Evolutionary conservation across 345 rosid genomes (phyloP), one percentile per base, ranked within the genome.

Genomic region (Xanthoceras sorbifolium): DNA sequence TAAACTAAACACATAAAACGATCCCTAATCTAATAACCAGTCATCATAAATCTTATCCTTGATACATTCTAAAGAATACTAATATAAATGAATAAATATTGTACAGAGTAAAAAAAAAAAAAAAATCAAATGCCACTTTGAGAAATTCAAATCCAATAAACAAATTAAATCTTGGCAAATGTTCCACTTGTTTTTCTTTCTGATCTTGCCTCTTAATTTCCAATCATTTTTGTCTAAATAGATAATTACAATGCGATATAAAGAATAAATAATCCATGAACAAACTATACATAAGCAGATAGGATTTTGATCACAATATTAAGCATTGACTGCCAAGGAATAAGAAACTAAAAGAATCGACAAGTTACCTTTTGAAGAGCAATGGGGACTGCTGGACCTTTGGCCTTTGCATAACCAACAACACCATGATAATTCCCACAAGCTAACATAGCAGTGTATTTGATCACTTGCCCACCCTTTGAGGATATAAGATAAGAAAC

Each of bases 341-440:
- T 40, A 59, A 25, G 25, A 63, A 74, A 76, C 26, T 15, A 48
- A 65, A 62, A 80, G 18, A 44, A 71, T 38, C 22, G 64, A 10
- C 12, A 69, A 31, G 28, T 72, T 86, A 93, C 99, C 97, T 93
- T 93, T 80, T 93, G 97, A 64, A 90, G 83, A 40, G 99, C 99
- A 82, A 94, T 38, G 52, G 92, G 94, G 72, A 89, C 82, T 54
- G 89, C 86, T 14, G 93, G 89, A 66, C 87, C 97, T 87, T 90
- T 95, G 72, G 94, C 99, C 86, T 90, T 95, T 65, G 98, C 98
- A 82, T 75, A 95, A 48, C 98, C 99, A 74, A 95, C 82, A 78
- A 93, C 86, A 76, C 99, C 99, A 71, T 93, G 85, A 84, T 89
- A 90, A 84, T 95, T 95, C 75, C 98, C 98, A 63, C 99, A 95